Conservation (phyloP, 1,139 yeast genomes). For the Zygosaccharomyces sapae region DNA sequence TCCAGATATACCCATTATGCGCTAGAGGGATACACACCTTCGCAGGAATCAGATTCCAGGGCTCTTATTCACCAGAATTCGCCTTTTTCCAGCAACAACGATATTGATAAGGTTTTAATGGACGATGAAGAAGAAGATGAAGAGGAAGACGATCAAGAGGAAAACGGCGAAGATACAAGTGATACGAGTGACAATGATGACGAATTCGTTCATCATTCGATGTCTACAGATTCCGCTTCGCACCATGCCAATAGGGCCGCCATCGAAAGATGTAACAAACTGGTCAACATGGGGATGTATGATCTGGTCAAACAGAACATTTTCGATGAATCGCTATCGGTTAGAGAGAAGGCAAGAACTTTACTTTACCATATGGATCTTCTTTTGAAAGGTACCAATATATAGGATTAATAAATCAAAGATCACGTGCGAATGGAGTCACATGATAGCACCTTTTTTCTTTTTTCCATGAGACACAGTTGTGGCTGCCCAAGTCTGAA, state of each 20-base stretch:
- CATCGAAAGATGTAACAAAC: slow-evolving; percentile 28
- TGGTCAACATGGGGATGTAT: slow-evolving; percentile 29
- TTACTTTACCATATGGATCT: slow-evolving; percentile 33
- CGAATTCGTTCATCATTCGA: slow-evolving; percentile 20
- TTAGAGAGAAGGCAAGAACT: slow-evolving; percentile 34
- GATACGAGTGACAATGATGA: slow-evolving; percentile 23
- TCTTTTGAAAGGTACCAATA: slow-evolving; percentile 19
- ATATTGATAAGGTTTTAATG: background rate
- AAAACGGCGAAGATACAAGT: slow-evolving; percentile 24
- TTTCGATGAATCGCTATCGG: slow-evolving; percentile 29
- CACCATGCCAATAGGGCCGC: slow-evolving; percentile 21
- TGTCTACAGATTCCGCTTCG: slow-evolving; percentile 10
- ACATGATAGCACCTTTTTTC: slow-evolving; percentile 1
- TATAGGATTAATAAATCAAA: slow-evolving; percentile 1
- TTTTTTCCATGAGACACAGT: slow-evolving; percentile 9
- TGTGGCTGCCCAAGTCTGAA: slow-evolving; percentile 12
- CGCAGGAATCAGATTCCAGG: slow-evolving; percentile 6
- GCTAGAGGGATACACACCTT: slow-evolving; percentile 17
- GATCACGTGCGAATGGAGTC: slow-evolving; percentile 2
- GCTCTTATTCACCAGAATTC: slow-evolving; percentile 4
- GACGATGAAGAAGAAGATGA: slow-evolving; percentile 8
- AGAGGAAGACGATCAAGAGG: slow-evolving; percentile 12
- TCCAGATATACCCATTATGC: slow-evolving; percentile 23
- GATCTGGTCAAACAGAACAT: slow-evolving; percentile 31
- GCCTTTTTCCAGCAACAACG: slow-evolving; percentile 5